Base-by-base conservation (phyloP, 1,284 basidiomycete species). In the Cystobasidium sp. region DNA sequence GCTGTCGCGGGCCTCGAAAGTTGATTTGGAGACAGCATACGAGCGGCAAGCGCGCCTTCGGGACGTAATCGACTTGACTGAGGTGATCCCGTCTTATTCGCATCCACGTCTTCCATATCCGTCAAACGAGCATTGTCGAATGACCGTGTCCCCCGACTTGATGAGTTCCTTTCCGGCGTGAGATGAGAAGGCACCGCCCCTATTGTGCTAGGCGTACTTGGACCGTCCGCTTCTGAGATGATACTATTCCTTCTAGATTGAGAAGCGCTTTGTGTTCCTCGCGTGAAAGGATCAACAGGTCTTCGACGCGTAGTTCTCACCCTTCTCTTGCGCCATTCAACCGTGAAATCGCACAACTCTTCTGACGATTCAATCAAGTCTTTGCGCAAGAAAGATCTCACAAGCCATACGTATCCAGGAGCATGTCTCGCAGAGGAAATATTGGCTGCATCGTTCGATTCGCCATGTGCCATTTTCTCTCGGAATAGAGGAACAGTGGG, bases 361-460 rank as follows among this genome's bases (percentile, higher is more conserved):
- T 31, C 65, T 20, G 14, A 59, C n/a, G 20, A 77, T 76, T 22
- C 68, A 14, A 62, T 20, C 68, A 69, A 75, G 77, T 62, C 81
- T 51, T 68, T 76, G 56, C 75, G 63, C 31, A 72, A 52, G 75
- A 93, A 96, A 75, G 85, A 86, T 69, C 88, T 85, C 20, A 94
- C 88, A 5, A 91, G 86, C 92, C 93, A 96, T 3, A 91, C 87
- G 79, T 95, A 94, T 78, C 79, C 79, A 18, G 44, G 58, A 16
- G 47, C 66, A 63, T 51, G 63, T 8, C 5, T 49, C 16, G 63
- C 59, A 22, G 63, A 49, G 0, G 14, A 31, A 1, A 47, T 22
- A 8, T 22, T 20, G 18, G 12, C 41, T 14, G 64, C 39, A 47
- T 56, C 43, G 18, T 16, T 59, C 24, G 12, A 22, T 16, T 56